Conservation (phyloP, 208 protist genomes). For the Acanthamoeba rhysodes region DNA sequence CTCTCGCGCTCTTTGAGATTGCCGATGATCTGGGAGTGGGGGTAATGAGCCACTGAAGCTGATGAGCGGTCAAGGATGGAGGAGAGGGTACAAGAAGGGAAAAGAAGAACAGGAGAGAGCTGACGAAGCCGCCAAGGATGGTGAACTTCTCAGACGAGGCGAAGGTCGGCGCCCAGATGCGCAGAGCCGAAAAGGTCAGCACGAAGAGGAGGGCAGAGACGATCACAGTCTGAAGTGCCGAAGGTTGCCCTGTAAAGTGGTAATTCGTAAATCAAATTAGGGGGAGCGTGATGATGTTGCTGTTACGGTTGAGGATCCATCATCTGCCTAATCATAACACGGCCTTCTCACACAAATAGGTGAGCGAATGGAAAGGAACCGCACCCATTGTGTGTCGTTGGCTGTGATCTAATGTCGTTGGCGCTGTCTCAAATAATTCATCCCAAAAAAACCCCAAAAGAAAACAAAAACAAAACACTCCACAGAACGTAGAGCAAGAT, state of each 20-base stretch:
- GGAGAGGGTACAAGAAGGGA: constrained; percentile 62
- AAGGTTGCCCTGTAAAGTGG: constrained; percentile 73
- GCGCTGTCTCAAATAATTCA: no score
- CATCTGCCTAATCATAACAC: no score
- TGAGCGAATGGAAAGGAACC: no score
- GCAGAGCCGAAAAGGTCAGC: constrained; percentile 66
- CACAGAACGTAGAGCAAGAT: no score
- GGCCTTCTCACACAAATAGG: no score
- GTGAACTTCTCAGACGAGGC: constrained; percentile 54
- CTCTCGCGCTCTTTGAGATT: constrained; percentile 75
- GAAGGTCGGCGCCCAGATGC: constrained; percentile 55
- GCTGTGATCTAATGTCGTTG: no score
- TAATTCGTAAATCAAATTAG: background rate
- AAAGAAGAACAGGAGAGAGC: constrained; percentile 82
- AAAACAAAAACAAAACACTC: no score
- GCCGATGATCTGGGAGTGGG: constrained; percentile 69
- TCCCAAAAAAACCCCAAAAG: no score
- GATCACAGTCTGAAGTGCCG: background rate
- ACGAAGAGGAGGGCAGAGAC: constrained; percentile 75
- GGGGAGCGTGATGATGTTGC: background rate
- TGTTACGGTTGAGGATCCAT: no score
- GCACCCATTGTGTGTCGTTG: no score
- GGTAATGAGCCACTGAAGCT: background rate
- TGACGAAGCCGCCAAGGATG: constrained; percentile 79
- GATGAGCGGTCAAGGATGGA: no score